A percentile compares a stretch with the other conserved stretches of the same genome.
These are phyloP conservation scores for Amylostereum chailletii DNA, from an alignment of 1,284 basidiomycete species.

Conservation along the genomic window DNA sequence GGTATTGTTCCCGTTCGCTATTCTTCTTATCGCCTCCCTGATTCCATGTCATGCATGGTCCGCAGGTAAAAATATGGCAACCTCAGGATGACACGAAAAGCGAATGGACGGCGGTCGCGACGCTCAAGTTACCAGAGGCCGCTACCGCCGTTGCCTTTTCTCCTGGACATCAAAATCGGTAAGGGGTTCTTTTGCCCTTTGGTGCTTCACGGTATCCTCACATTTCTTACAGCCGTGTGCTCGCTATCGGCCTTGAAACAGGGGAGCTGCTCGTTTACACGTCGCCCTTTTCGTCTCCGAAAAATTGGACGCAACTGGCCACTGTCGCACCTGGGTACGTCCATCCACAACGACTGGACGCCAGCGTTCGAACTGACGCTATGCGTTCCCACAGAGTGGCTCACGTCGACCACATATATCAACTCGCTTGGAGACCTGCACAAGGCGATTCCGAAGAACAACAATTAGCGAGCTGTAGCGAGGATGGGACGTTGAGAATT, in stretches of 20 bases:
- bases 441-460: constrained; percentile 10
- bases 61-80: constrained; percentile 69
- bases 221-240: constrained; percentile 34
- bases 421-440: constrained; percentile 55
- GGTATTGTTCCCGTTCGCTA: constrained; percentile 31
- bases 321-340: constrained; percentile 42
- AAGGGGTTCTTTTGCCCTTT: constrained; percentile 11
- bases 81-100: constrained; percentile 19
- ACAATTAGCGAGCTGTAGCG: constrained; percentile 53
- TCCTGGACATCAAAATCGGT: constrained; percentile 31
- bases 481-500: constrained; percentile 76
- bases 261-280: constrained; percentile 56
- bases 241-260: constrained; percentile 68
- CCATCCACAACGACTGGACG: constrained; percentile 5
- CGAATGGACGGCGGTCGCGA: constrained; percentile 44
- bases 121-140: constrained; percentile 52
- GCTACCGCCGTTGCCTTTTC: constrained; percentile 68
- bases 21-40: too few relatives aligned
- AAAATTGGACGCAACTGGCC: constrained; percentile 41
- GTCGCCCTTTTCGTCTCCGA: constrained; percentile 20
- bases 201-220: not conserved
- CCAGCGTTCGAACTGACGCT: not conserved
- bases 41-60: not conserved
- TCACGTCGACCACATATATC: constrained; percentile 64
- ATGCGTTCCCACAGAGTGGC: constrained; percentile 33